These are phyloP conservation scores for Colletotrichum falcatum DNA, from an alignment of 2,329 filamentous ascomycete species.

Conservation along the genomic window DNA sequence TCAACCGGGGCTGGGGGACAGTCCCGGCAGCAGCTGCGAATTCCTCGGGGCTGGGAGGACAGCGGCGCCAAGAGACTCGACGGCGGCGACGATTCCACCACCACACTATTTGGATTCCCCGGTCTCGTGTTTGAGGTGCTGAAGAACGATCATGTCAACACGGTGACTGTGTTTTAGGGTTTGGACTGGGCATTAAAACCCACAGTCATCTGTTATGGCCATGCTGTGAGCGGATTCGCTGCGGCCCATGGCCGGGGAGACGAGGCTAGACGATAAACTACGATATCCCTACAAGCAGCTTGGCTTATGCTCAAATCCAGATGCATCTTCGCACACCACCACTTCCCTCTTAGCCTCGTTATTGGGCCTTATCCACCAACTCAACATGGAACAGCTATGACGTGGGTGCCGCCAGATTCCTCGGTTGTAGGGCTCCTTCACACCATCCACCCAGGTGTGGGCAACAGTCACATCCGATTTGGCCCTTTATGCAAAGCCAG, in stretches of 20 bases:
- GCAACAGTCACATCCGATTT: constrained; percentile 37
- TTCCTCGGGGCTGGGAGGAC: constrained; percentile 90
- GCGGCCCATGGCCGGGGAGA: constrained; percentile 18
- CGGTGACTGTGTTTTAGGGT: constrained; percentile 83
- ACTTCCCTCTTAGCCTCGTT: constrained; percentile 15
- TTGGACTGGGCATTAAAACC: constrained; percentile 32
- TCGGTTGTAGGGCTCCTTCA: constrained; percentile 23
- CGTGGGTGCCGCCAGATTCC: constrained; percentile 25
- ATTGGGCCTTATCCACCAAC: constrained; percentile 24
- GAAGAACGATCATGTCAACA: constrained; percentile 90
- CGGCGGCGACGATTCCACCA: constrained; percentile 70
- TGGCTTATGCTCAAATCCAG: constrained; percentile 37
- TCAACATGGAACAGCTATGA: constrained; percentile 39
- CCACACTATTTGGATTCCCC: constrained; percentile 92
- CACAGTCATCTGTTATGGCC: constrained; percentile 26
- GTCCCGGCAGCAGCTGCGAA: constrained; percentile 89
- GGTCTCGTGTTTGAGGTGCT: constrained; percentile 95
- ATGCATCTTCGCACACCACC: constrained; percentile 32
- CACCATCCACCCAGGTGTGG: constrained; percentile 23
- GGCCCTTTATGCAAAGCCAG: constrained; percentile 31
- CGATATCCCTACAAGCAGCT: constrained; percentile 32
- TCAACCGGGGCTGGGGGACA: constrained; percentile 92
- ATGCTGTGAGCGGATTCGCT: constrained; percentile 8
- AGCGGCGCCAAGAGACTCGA: constrained; percentile 68
- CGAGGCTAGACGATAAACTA: constrained; percentile 28